Base-by-base conservation (phyloP, 192 early-diverging fungal genomes). In the Piromyces sp. region DNA sequence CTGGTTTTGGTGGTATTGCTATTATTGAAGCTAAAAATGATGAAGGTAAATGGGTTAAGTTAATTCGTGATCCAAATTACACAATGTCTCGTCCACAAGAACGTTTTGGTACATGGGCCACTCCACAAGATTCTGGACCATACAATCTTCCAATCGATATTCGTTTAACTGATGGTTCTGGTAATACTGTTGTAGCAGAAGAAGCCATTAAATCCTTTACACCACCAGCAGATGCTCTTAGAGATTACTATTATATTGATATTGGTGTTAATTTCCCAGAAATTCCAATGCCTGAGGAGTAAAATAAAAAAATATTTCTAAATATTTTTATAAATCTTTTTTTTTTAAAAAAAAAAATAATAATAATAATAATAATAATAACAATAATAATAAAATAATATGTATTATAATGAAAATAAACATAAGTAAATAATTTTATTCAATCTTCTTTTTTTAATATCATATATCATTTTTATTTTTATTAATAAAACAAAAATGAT, bases 1-100 rank as follows among this genome's bases (percentile, higher is more conserved):
- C 81, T 81, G 81, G 81, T 81, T 30, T 5, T 26, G 81, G 81
- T 30, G 33, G 79, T 81, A 80, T 81, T 31, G 81, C 80, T 80
- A 22, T 79, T 51, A 16, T 81, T 51, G 37, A 81, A 51, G 80
- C 79, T 81, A 29, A 29, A 12, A 79, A 30, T 29, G 31, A 81
- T 79, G 29, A 30, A 29, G 31, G 30, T 30, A 81, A 31, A 22
- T 81, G 81, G 81, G 19, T 80, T 80, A 51, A 30, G 19, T 5
- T 81, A 19, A 19, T 22, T 22, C 81, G 42, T 78, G 81, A 81
- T 81, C 81, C 81, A 81, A 81, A 81, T 26, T 81, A 81, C 79
- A 81, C 81, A 26, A 78, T 80, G 30, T 80, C 81, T 78, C 33
- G 81, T 79, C 81, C 81, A 36, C 81, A 81, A 80, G 81, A 81